Base-by-base conservation (phyloP, 2,329 filamentous ascomycete genomes). In the Teratosphaeria pseudoeucalypti region DNA sequence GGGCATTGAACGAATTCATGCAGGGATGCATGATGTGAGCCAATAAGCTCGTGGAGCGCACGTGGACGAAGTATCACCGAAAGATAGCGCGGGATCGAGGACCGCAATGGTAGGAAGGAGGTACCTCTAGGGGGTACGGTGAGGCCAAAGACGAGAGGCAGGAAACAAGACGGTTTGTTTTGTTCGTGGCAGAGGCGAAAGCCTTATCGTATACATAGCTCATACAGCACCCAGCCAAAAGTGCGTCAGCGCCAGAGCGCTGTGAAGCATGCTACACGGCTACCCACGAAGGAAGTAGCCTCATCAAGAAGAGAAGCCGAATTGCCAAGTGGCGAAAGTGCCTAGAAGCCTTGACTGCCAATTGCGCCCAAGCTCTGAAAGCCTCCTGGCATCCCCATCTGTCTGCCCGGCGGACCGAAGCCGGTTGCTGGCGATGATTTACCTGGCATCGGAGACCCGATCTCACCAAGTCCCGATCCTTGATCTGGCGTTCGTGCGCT, bases 391-490 rank as follows among this genome's bases (percentile, higher is more conserved):
- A 61, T 47, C 6, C 63, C 64, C 55, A 64, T 65, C n/a, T 49
- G 43, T 19, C 43, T 19, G n/a, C 68, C 68, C n/a, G 68, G 67
- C 14, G 68, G 66, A 27, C 69, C 70, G 43, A 72, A 71, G 10
- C 61, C 62, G 3, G 61, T 62, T 32, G 68, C 70, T 29, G 75
- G 72, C 6, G 76, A 68, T 43, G 74, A 75, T 65, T 77, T 76
- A 26, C 70, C 67, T 1, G 76, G 76, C 54, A 78, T 66, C 11
- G 77, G 77, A 62, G 76, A 78, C 34, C 77, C 77, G 65, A 79
- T 79, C 69, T 78, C 77, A 52, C 77, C 77, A 34, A 78, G 64
- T 4, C 66, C 64, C 29, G 62, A 47, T 19, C 60, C 65, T 34
- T 67, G 63, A 39, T 69, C 69, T 2, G 70, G 70, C n/a, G 70